These are phyloP conservation scores for Periglandula ipomoeae DNA, from an alignment of 2,329 filamentous ascomycete species.

Conservation along the genomic window DNA sequence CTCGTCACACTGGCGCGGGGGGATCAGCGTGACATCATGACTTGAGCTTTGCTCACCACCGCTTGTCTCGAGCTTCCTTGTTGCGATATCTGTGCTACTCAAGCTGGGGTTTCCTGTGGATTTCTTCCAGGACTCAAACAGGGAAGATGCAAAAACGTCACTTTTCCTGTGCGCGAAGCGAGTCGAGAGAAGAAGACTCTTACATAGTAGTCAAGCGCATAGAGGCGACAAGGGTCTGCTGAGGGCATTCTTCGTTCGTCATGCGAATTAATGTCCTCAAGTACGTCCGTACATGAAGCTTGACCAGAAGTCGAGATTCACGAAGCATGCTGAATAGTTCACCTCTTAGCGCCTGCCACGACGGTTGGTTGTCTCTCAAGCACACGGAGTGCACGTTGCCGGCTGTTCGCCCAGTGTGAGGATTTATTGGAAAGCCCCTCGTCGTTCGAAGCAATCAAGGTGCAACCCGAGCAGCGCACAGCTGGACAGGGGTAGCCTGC, in stretches of 20 bases:
- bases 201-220: too few species aligned
- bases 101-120: too few species aligned
- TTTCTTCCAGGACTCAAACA: too few species aligned
- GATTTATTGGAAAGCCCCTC: background rate
- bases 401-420: background rate
- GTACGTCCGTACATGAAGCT: too few species aligned
- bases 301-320: too few species aligned
- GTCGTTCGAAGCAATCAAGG: background rate
- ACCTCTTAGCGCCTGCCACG: background rate
- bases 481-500: constrained; percentile 6
- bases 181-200: too few species aligned
- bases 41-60: background rate
- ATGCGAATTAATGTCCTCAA: too few species aligned
- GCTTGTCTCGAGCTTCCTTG: background rate
- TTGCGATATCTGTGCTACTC: background rate
- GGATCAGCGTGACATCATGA: constrained; percentile 6
- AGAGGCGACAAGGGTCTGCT: too few species aligned
- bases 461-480: background rate
- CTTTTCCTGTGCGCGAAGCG: too few species aligned
- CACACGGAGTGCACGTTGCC: background rate
- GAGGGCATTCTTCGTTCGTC: too few species aligned
- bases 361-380: background rate
- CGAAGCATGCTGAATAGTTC: too few species aligned
- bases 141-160: too few species aligned
- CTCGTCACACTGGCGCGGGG: background rate